Evolutionary conservation across 257 asterid species (phyloP).

Genomic region (Solanum pimpinellifolium): DNA sequence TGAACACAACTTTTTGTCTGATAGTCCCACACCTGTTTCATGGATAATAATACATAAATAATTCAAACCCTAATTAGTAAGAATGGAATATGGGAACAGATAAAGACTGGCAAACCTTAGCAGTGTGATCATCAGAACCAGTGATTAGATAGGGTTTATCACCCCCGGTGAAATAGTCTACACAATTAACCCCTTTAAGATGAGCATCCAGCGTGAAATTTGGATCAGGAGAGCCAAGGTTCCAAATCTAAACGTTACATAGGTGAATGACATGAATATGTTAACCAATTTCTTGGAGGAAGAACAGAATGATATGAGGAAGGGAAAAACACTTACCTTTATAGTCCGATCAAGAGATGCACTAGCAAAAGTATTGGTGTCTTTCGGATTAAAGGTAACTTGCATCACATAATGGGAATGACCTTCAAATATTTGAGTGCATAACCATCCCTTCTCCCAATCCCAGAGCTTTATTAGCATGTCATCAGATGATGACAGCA

Average conservation of each 20-base stretch:
- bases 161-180: constrained; percentile 96
- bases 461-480: constrained; percentile 99
- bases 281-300: not conserved
- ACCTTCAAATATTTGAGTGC: constrained; percentile 97
- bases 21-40: constrained; percentile 92
- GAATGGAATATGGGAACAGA: constrained; percentile 2
- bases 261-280: not conserved
- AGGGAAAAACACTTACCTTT: constrained; percentile 34
- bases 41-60: constrained; percentile 5
- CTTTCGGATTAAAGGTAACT: constrained; percentile 97
- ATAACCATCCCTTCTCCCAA: constrained; percentile 98
- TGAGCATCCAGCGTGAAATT: constrained; percentile 97
- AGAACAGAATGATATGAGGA: not conserved
- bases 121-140: constrained; percentile 99
- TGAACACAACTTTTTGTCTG: constrained; percentile 98
- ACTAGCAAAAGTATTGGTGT: constrained; percentile 95
- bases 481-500: constrained; percentile 98
- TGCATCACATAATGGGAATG: constrained; percentile 99
- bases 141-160: constrained; percentile 91
- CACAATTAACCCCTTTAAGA: constrained; percentile 93
- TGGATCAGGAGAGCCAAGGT: constrained; percentile 98
- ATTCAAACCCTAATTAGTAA: constrained; percentile 1
- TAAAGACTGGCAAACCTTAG: constrained; percentile 50
- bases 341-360: constrained; percentile 96
- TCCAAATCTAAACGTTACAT: constrained; percentile 62